Percentiles rank a stretch among this genome's conserved stretches.
These are phyloP conservation scores for Cocos nucifera DNA, from an alignment of 176 grass and related monocot genomes.

Conservation along the genomic window DNA sequence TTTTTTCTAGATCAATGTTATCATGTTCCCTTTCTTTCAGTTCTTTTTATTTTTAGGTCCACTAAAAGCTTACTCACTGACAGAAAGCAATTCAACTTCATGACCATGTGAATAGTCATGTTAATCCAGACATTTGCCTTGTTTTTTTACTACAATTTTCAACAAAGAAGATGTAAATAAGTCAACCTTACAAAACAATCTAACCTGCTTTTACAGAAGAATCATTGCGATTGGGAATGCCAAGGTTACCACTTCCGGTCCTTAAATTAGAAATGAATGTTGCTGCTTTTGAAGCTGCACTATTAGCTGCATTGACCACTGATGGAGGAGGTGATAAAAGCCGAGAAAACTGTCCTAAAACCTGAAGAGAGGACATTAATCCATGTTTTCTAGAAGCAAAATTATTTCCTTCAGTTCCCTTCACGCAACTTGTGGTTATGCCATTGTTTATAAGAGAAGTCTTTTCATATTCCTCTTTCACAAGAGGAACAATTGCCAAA, in stretches of 20 bases:
- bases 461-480: conserved; percentile 5
- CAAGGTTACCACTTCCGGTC: conserved; percentile 9
- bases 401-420: too few relatives aligned
- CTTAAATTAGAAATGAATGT: conserved; percentile 7
- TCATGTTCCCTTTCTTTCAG: too few relatives aligned
- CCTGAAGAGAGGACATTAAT: conserved; percentile 3
- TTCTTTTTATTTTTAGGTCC: too few relatives aligned
- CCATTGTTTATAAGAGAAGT: background rate
- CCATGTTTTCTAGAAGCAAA: conserved; percentile 2
- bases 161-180: background rate
- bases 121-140: background rate
- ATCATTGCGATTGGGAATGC: conserved; percentile 11
- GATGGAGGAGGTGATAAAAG: background rate
- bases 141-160: background rate
- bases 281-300: background rate
- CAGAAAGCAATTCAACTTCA: too few relatives aligned
- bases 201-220: conserved; percentile 2
- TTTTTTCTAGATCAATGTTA: too few relatives aligned
- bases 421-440: too few relatives aligned
- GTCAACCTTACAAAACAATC: background rate
- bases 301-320: conserved; percentile 2
- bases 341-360: background rate
- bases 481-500: conserved; percentile 3
- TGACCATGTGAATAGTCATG: too few relatives aligned
- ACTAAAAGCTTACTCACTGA: too few relatives aligned